These are phyloP conservation scores for Phytopythium boreale DNA, from an alignment of 352 stramenopile genomes.

Conservation along the genomic window DNA sequence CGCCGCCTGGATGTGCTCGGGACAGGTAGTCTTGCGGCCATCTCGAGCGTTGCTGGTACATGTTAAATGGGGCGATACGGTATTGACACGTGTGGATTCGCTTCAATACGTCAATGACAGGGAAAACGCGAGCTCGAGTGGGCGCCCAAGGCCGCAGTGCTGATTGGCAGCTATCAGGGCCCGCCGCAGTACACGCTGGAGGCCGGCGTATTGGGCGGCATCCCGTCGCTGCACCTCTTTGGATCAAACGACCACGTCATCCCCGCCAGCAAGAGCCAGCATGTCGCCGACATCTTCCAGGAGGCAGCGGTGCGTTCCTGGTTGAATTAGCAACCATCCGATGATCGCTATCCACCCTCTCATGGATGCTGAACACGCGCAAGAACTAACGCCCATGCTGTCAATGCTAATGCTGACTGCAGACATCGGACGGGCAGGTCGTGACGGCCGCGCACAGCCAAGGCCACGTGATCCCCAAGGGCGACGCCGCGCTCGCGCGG, in stretches of 20 bases:
- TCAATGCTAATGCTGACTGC: neutral
- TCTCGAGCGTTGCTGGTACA: neutral
- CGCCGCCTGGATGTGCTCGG: conserved; percentile 76
- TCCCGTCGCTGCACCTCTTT: conserved; percentile 73
- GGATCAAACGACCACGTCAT: conserved; percentile 83
- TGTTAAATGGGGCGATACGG: no score
- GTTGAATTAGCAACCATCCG: no score
- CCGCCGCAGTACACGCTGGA: conserved; percentile 52
- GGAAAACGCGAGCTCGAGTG: conserved; percentile 45
- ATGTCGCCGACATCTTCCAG: conserved; percentile 67
- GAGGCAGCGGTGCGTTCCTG: conserved; percentile 33
- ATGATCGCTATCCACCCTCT: no score
- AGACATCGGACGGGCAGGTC: conserved; percentile 43
- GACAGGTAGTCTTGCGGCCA: conserved; percentile 28
- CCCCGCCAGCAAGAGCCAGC: conserved; percentile 59
- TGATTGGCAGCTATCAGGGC: conserved; percentile 75
- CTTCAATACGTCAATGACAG: neutral
- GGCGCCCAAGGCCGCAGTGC: conserved; percentile 62
- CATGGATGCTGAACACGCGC: neutral
- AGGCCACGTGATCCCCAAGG: conserved; percentile 81
- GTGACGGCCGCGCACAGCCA: conserved; percentile 63
- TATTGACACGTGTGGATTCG: neutral
- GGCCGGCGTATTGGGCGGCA: conserved; percentile 43
- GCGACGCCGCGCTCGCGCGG: conserved; percentile 37
- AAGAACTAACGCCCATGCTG: neutral